These are phyloP conservation scores for Pyronema omphalodes DNA, from an alignment of 495 filamentous ascomycete species.

Conservation along the genomic window DNA sequence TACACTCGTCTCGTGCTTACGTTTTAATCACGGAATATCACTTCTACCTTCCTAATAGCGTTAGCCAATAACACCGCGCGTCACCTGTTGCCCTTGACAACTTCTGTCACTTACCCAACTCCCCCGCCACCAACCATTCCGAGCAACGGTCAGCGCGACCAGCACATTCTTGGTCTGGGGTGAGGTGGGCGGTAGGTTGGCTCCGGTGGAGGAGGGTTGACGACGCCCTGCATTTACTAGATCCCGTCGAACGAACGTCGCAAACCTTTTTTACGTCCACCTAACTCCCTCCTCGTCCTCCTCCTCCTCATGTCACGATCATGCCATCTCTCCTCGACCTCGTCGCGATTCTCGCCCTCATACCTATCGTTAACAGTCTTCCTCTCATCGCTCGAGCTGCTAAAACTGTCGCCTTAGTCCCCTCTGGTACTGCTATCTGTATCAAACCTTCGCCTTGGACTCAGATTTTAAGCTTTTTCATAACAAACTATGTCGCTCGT, in stretches of 20 bases:
- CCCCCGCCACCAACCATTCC: too few relatives aligned
- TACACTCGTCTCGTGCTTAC: too few relatives aligned
- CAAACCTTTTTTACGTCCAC: not conserved
- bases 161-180: too few relatives aligned
- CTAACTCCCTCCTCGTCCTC: not conserved
- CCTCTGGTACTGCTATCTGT: not conserved
- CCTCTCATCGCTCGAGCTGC: not conserved
- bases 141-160: too few relatives aligned
- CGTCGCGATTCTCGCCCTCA: not conserved
- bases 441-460: slow-evolving; percentile 23
- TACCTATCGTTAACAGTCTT: not conserved
- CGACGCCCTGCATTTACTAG: too few relatives aligned
- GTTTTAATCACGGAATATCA: too few relatives aligned
- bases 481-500: slow-evolving; percentile 31
- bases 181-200: too few relatives aligned
- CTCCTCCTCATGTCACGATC: not conserved
- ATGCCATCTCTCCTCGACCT: not conserved
- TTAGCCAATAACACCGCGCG: too few relatives aligned
- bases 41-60: too few relatives aligned
- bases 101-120: too few relatives aligned
- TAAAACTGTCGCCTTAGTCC: not conserved
- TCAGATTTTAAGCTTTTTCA: slow-evolving; percentile 27
- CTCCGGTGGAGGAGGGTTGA: too few relatives aligned
- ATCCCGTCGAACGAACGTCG: not conserved
- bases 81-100: too few relatives aligned